Conservation (phyloP, 495 filamentous ascomycete species). For the Hyaloscypha bicolor region DNA sequence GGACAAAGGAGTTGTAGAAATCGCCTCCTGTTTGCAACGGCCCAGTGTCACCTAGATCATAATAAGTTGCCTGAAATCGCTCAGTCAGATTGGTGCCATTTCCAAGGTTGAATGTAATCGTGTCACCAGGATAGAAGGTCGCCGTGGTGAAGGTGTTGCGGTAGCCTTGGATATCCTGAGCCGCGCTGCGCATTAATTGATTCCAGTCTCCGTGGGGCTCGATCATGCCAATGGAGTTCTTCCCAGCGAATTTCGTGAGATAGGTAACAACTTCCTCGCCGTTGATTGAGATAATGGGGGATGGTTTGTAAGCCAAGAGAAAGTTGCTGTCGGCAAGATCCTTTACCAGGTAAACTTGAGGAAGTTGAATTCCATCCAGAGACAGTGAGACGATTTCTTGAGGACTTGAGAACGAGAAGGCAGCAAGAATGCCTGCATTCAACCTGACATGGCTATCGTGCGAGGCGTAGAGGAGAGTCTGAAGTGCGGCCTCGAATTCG, state of each 20-base stretch:
- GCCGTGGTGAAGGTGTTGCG: slow-evolving; percentile 42
- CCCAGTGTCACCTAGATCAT: slow-evolving; percentile 38
- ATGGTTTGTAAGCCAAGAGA: slow-evolving; percentile 27
- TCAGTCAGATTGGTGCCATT: slow-evolving; percentile 36
- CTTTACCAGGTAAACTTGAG: slow-evolving; percentile 43
- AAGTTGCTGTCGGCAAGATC: background rate
- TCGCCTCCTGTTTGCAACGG: slow-evolving; percentile 50
- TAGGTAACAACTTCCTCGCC: slow-evolving; percentile 41
- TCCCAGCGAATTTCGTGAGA: slow-evolving; percentile 43
- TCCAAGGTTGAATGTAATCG: slow-evolving; percentile 41
- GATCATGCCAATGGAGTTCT: slow-evolving; percentile 42
- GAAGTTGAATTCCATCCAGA: slow-evolving; percentile 48
- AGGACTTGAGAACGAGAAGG: slow-evolving; percentile 49
- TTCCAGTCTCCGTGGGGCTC: slow-evolving; percentile 57
- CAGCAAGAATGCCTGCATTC: slow-evolving; percentile 41
- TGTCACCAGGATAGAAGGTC: slow-evolving; percentile 52
- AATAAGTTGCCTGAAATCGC: slow-evolving; percentile 38
- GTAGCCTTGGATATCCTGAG: slow-evolving; percentile 43
- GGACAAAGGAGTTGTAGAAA: slow-evolving; percentile 52
- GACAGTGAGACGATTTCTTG: slow-evolving; percentile 50
- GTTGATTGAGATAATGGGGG: slow-evolving; percentile 50
- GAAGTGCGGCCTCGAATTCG: slow-evolving; percentile 52
- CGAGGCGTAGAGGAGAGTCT: slow-evolving; percentile 41
- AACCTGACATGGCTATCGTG: slow-evolving; percentile 52
- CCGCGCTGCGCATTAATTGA: slow-evolving; percentile 47